phyloP scores from a whole-genome alignment of 139 green algal genomes.

The Micractinium sp. region DNA sequence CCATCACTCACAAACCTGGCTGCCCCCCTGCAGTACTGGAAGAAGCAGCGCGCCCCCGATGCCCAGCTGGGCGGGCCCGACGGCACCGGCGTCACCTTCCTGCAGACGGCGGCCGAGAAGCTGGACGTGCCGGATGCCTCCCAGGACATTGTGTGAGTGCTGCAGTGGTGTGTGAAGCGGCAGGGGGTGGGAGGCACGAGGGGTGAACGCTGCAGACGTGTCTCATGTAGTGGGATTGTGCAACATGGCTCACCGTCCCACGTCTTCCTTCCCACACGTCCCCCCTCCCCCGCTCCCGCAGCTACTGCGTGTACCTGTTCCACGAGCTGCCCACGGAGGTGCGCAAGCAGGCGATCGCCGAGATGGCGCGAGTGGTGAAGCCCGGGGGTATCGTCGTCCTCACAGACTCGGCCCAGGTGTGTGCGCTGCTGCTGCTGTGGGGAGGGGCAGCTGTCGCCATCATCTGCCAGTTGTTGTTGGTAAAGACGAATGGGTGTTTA shows the following conservation, averaged over 20 bases:
- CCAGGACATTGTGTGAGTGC: slow-evolving; percentile 67
- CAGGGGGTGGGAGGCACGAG: too few relatives aligned
- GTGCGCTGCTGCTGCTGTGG: too few relatives aligned
- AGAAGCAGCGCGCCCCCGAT: slow-evolving; percentile 34
- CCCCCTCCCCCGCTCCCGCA: background rate
- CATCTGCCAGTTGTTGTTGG: too few relatives aligned
- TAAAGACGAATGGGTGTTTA: too few relatives aligned
- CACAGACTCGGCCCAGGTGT: slow-evolving; percentile 61
- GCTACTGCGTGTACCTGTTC: slow-evolving; percentile 79
- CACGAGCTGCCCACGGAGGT: slow-evolving; percentile 83
- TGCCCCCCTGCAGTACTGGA: slow-evolving; percentile 60
- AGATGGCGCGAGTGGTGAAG: slow-evolving; percentile 85
- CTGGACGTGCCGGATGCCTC: slow-evolving; percentile 63
- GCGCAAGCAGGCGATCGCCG: slow-evolving; percentile 46
- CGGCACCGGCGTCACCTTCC: slow-evolving; percentile 50
- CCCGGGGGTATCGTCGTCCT: slow-evolving; percentile 76
- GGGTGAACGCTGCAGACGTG: too few relatives aligned
- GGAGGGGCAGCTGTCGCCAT: too few relatives aligned
- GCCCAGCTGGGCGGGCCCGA: slow-evolving; percentile 54
- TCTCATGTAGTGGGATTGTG: too few relatives aligned
- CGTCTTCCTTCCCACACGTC: background rate
- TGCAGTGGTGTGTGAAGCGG: background rate
- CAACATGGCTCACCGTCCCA: too few relatives aligned
- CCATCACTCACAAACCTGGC: too few relatives aligned
- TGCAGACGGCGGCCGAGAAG: slow-evolving; percentile 73